Evolutionary conservation across 331 rosid genomes (phyloP).

Genomic region (Telfairia occidentalis): DNA sequence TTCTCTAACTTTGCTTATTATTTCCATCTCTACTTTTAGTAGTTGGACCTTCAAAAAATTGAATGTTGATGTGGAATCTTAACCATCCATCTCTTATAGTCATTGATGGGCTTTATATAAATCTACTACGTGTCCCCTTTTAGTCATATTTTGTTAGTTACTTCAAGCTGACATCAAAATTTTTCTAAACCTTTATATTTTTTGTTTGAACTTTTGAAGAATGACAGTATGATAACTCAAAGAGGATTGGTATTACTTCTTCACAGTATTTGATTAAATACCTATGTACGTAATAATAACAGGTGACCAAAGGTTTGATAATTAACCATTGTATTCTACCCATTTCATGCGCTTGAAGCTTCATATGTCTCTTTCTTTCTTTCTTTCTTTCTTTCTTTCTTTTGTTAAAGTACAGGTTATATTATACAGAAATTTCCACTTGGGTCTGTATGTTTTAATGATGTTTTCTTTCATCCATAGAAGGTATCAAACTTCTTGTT

Average conservation of each 20-base stretch:
- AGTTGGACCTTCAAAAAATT: neutral
- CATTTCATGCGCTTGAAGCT: neutral
- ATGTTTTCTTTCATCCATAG: neutral
- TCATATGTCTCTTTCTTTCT: neutral
- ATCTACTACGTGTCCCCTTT: neutral
- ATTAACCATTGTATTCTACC: neutral
- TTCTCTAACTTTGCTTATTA: neutral
- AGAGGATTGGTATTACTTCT: neutral
- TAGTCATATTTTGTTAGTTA: neutral
- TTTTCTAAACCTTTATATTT: neutral
- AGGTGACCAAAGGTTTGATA: neutral
- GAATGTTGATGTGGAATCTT: neutral
- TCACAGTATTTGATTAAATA: neutral
- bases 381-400: neutral
- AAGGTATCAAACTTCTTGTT: constrained; percentile 22
- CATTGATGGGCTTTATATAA: neutral
- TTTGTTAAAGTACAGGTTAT: neutral
- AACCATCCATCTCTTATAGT: neutral
- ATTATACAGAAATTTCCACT: neutral
- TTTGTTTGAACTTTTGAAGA: neutral
- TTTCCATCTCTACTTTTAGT: neutral
- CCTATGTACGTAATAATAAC: neutral
- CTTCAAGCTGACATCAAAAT: neutral
- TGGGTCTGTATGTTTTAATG: neutral
- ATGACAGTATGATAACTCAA: neutral